Percentiles rank a stretch among this genome's conserved stretches.
phyloP scores from a whole-genome alignment of 108 stramenopile species.

The Cyclotella kingstonii region DNA sequence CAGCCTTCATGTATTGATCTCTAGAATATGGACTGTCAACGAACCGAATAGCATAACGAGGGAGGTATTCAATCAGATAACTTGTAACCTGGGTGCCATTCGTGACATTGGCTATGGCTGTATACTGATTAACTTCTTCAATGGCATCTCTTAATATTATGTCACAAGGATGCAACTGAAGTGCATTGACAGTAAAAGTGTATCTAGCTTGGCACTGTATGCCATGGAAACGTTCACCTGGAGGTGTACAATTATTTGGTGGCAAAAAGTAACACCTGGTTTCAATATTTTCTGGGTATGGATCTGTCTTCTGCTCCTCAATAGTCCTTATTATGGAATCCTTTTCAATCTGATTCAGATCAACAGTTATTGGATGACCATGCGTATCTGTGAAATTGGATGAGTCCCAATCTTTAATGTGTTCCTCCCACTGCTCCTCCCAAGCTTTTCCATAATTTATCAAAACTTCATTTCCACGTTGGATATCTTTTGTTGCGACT shows the following conservation, averaged over 20 bases:
- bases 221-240: too few species aligned
- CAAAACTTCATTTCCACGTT: constrained; percentile 7
- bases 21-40: constrained; percentile 36
- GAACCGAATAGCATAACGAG: constrained; percentile 29
- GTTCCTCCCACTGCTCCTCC: constrained; percentile 20
- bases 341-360: constrained; percentile 1
- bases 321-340: constrained; percentile 39
- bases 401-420: constrained; percentile 37
- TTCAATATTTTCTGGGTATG: constrained; percentile 56
- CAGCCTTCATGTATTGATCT: constrained; percentile 27
- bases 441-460: neutral
- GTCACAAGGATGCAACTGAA: neutral
- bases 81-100: neutral
- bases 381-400: neutral
- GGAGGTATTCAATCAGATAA: constrained; percentile 25
- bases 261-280: too few species aligned
- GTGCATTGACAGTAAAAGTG: neutral
- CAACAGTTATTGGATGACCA: neutral
- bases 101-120: constrained; percentile 5
- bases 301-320: constrained; percentile 53
- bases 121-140: constrained; percentile 13
- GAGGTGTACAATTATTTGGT: too few species aligned
- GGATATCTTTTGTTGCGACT: constrained; percentile 45
- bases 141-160: constrained; percentile 4
- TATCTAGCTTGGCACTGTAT: too few species aligned